Evolutionary conservation across 441 rosid genomes (phyloP).

Genomic region (Pelargonium citronellum): DNA sequence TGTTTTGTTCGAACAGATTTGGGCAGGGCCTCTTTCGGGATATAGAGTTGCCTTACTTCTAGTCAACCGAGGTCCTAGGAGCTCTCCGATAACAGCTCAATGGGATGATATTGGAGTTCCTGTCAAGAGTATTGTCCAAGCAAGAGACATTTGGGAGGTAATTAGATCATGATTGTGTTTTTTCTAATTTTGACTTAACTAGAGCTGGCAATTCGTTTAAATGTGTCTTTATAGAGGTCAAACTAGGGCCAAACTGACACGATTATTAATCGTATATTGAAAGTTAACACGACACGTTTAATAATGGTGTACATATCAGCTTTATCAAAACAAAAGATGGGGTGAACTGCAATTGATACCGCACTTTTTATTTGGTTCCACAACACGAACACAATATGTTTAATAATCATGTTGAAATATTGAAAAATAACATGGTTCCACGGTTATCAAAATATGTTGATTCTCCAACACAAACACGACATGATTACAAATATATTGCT

Average conservation of each 20-base stretch:
- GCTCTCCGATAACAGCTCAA: conserved; percentile 36
- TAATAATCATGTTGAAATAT: too few relatives aligned
- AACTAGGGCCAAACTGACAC: too few relatives aligned
- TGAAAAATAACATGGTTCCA: too few relatives aligned
- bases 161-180: not conserved
- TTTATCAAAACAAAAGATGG: too few relatives aligned
- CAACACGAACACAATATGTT: too few relatives aligned
- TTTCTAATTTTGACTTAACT: not conserved
- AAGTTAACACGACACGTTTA: too few relatives aligned
- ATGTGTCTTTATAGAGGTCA: not conserved
- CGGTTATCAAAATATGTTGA: too few relatives aligned
- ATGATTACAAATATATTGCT: too few relatives aligned
- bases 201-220: not conserved
- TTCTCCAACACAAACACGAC: too few relatives aligned
- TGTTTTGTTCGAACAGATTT: conserved; percentile 31
- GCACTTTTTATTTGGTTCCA: too few relatives aligned
- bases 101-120: conserved; percentile 65
- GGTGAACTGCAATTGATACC: too few relatives aligned
- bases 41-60: conserved; percentile 51
- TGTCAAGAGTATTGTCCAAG: conserved; percentile 40
- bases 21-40: conserved; percentile 62
- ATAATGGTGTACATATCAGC: not conserved
- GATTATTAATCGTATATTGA: too few relatives aligned
- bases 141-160: conserved; percentile 78
- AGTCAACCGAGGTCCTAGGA: conserved; percentile 40